These are phyloP conservation scores for Xylariaceae sp. DNA, from an alignment of 2,329 filamentous ascomycete genomes.

Conservation along the genomic window DNA sequence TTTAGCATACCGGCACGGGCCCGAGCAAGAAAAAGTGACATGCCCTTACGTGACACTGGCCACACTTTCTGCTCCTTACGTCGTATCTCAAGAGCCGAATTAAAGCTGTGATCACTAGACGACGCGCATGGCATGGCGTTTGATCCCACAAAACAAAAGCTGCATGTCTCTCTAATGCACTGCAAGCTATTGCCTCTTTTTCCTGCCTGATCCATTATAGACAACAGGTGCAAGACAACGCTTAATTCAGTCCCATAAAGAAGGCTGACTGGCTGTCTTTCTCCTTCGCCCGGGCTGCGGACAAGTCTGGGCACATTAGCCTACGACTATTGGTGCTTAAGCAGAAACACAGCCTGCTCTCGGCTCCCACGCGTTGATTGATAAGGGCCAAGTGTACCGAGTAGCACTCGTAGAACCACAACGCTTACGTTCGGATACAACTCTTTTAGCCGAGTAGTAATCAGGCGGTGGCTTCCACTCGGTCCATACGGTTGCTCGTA, in stretches of 20 bases:
- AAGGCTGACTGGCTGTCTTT: background rate
- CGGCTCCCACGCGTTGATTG: too few species aligned
- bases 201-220: constrained; percentile 23
- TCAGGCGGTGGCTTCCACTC: background rate
- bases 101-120: constrained; percentile 10
- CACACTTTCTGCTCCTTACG: constrained; percentile 19
- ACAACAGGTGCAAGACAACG: constrained; percentile 27
- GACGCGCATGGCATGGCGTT: constrained; percentile 27
- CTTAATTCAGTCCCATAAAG: constrained; percentile 8
- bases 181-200: constrained; percentile 12
- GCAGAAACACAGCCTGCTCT: constrained; percentile 18
- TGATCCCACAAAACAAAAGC: constrained; percentile 34
- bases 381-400: constrained; percentile 15
- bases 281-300: background rate
- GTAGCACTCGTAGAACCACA: constrained; percentile 13
- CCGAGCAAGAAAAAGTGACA: background rate
- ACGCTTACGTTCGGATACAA: constrained; percentile 8
- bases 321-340: constrained; percentile 13
- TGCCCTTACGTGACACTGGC: constrained; percentile 17
- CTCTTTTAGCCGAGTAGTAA: constrained; percentile 19
- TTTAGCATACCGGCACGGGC: background rate
- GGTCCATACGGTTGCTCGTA: background rate
- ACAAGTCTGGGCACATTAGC: constrained; percentile 10
- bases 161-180: constrained; percentile 28
- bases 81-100: constrained; percentile 30